Base-by-base conservation (phyloP, 2,329 filamentous ascomycete species). In the Trichoderma atroviride region DNA sequence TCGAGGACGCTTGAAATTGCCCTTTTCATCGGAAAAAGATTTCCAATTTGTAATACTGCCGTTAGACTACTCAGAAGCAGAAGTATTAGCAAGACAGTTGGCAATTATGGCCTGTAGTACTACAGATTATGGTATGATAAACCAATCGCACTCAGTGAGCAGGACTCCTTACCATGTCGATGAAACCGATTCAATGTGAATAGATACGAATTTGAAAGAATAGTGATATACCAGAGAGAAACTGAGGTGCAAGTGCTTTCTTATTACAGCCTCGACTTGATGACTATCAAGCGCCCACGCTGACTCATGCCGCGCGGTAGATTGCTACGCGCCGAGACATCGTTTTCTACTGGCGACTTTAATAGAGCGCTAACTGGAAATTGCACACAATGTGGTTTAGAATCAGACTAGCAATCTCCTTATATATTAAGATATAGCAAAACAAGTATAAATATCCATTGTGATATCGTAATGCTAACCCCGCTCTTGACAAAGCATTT, bases 1-100 rank as follows among this genome's bases (percentile, higher is more conserved):
- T 70, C 86, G 85, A 78, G 93, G 92, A 71, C 94, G 90, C 83
- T 97, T 97, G 86, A 97, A 97, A 81, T 97, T 93, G 79, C 94
- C 94, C 16, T 88, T 87, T 77, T 89, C 92, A 83, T 95, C 92
- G 74, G 85, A 85, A 56, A 88, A 90, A 71, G 88, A 85, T 61
- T 95, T 93, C 93, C 93, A 97, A 75, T 94, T 88, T 55, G 93
- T 94, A 78, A 96, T 93, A 19, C 40, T 68, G 16, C 35, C 33
- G 50, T 62, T 68, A 4, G 65, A 52, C 57, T 68, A 19, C 16
- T 24, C 24, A 19, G 31, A 27, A 19, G 11, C 33, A 24, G 5
- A 31, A 24, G 1, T 56, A 40, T 63, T 29, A 63, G 60, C 60
- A 40, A 40, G 2, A 5, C 29, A 29, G n/a, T 14, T 6, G n/a